phyloP scores from a whole-genome alignment of 2,329 filamentous ascomycete genomes.

The Fusarium verticillioides region DNA sequence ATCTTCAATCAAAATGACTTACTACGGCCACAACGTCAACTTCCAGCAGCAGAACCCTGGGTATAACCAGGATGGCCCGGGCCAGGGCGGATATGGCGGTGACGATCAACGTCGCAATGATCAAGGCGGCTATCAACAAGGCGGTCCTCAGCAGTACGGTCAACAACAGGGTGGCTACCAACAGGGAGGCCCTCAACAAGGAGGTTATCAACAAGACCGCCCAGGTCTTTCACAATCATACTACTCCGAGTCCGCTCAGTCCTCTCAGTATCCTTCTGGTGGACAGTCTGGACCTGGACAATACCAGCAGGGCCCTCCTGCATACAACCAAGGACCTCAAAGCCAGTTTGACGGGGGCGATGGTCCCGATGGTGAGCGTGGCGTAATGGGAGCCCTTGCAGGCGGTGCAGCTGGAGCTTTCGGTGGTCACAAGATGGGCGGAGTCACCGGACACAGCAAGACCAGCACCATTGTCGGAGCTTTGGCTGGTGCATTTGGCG shows the following conservation, averaged over 20 bases:
- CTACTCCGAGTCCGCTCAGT: conserved; percentile 11
- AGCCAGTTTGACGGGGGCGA: conserved; percentile 9
- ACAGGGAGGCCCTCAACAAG: background rate
- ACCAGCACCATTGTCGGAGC: conserved; percentile 53
- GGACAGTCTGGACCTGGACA: conserved; percentile 2
- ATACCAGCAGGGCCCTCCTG: conserved; percentile 2
- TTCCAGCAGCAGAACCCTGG: conserved; percentile 14
- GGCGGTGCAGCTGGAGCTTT: conserved; percentile 55
- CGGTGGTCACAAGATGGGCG: conserved; percentile 55
- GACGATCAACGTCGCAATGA: conserved; percentile 15
- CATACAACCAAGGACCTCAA: conserved; percentile 3
- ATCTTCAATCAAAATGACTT: conserved; percentile 6
- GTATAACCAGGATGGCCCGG: conserved; percentile 1
- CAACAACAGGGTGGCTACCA: conserved; percentile 12
- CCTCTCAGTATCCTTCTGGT: conserved; percentile 11
- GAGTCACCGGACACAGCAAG: conserved; percentile 46
- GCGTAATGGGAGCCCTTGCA: conserved; percentile 53
- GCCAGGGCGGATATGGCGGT: conserved; percentile 11
- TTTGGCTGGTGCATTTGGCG: conserved; percentile 54
- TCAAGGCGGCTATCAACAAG: conserved; percentile 12
- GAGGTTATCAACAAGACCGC: conserved; percentile 6
- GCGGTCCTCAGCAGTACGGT: background rate
- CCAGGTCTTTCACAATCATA: conserved; percentile 20
- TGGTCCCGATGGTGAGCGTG: conserved; percentile 53
- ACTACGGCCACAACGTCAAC: conserved; percentile 23